These are phyloP conservation scores for Fusarium beomiforme DNA, from an alignment of 2,329 filamentous ascomycete genomes.

Conservation along the genomic window DNA sequence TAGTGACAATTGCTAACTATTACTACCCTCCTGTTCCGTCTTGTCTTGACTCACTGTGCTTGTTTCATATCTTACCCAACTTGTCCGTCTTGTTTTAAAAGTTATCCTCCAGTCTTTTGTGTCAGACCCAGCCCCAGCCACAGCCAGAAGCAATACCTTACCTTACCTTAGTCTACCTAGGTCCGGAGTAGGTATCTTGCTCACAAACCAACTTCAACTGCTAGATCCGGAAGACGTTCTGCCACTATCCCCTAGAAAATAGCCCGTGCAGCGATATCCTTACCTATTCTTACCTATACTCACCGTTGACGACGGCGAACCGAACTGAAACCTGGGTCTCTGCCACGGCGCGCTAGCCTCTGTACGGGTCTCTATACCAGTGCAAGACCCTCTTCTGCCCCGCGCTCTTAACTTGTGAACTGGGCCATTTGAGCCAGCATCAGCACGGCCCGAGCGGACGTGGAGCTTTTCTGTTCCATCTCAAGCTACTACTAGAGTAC, in stretches of 20 bases:
- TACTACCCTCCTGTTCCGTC: conserved; percentile 3
- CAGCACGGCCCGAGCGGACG: conserved; percentile 38
- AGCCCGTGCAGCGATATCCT: conserved; percentile 36
- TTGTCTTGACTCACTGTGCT: conserved; percentile 15
- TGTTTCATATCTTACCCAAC: conserved; percentile 24
- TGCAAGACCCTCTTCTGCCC: conserved; percentile 33
- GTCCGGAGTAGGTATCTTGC: neutral
- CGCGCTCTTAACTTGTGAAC: conserved; percentile 22
- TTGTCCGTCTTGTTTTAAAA: conserved; percentile 34
- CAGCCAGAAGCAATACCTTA: neutral
- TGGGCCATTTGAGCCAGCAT: conserved; percentile 38
- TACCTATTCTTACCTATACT: conserved; percentile 36
- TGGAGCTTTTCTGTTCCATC: conserved; percentile 37
- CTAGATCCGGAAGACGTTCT: neutral
- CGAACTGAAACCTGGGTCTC: conserved; percentile 45
- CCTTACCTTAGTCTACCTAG: too few relatives aligned
- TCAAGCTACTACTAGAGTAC: conserved; percentile 13
- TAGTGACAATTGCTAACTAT: neutral
- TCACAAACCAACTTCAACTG: neutral
- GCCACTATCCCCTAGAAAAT: conserved; percentile 1
- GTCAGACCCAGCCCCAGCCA: conserved; percentile 1
- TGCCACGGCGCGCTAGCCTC: conserved; percentile 35
- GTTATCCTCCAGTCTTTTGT: neutral
- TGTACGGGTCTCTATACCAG: conserved; percentile 9
- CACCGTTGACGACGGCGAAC: conserved; percentile 42